Evolutionary conservation across 2,329 filamentous ascomycete species (phyloP), one percentile per base, ranked within the genome.

Genomic region (Teratosphaeria nubilosa): DNA sequence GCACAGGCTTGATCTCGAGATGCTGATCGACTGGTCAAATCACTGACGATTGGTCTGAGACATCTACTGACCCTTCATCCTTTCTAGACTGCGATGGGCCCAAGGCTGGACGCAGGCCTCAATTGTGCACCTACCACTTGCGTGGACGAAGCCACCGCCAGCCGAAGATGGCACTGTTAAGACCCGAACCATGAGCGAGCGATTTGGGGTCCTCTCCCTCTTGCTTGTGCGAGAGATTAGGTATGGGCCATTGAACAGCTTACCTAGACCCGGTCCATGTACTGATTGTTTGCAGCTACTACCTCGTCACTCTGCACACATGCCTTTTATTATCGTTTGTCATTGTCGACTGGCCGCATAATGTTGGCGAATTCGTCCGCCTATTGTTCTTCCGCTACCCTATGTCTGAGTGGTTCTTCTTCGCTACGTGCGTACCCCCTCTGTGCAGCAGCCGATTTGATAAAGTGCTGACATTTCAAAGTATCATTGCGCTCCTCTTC

Each of bases 41-140:
- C 34, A 13, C 16, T 13, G 6, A 37, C 11, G 1, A 37, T 3
- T 16, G 3, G 6, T 37, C 4, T 16, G 11, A 37, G 11, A 37
- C 6, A 37, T 37, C 16, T 13, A 13, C 34, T 5, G 34, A 16
- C 34, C 11, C 1, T 13, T 4, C 16, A 37, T 37, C 34, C 16
- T 16, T 16, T 16, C 11, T 13, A 37, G 77, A 11, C 70, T 79
- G 16, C 70, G 77, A 57, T 79, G 77, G 77, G 74, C 77, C 4
- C 77, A 79, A 63, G 77, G 77, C 50, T 79, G 77, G 77, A 74
- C 75, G 3, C 77, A 79, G 64, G 77, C 76, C 20, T 76, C 71
- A 32, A 69, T 74, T 63, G 68, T 70, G 22, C 76, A 79, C 60
- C 62, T 73, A 56, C 69, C 72, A 20, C 69, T 78, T 58, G 65